These are phyloP conservation scores for Citrullus colocynthis DNA, from an alignment of 306 rosid genomes.

Conservation along the genomic window DNA sequence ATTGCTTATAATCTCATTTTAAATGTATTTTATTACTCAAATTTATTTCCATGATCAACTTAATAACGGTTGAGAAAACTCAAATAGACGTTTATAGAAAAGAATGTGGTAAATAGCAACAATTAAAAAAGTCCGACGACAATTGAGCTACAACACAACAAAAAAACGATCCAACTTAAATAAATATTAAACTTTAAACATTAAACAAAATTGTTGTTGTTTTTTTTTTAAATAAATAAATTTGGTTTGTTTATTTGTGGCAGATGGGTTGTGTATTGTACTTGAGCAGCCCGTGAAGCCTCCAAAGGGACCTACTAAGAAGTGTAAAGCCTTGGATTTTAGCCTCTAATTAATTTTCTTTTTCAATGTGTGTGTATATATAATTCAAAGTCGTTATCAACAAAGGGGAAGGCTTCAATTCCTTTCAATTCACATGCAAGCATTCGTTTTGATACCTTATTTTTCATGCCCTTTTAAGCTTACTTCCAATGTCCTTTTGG, in stretches of 20 bases:
- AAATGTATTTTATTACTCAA: no score
- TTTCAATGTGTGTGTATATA: neutral
- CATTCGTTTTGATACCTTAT: neutral
- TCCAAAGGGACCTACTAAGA: neutral
- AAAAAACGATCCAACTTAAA: neutral
- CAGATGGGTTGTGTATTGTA: neutral
- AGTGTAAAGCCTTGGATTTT: neutral
- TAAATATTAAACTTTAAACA: neutral
- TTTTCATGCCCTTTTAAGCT: neutral
- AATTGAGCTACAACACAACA: neutral
- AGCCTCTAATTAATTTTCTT: neutral
- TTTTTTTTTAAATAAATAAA: neutral
- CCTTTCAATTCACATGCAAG: neutral
- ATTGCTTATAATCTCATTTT: no score
- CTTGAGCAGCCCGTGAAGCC: constrained; percentile 1
- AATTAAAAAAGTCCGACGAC: neutral
- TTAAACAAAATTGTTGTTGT: neutral
- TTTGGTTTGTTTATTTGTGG: neutral
- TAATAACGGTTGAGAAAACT: neutral
- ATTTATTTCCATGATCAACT: neutral
- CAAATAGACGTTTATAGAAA: neutral
- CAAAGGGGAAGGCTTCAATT: neutral
- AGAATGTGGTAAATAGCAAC: neutral
- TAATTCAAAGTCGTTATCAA: neutral
- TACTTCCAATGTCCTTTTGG: neutral